Evolutionary conservation across 495 filamentous ascomycete genomes (phyloP), one percentile per base, ranked within the genome.

Genomic region (Xylaria sp.): DNA sequence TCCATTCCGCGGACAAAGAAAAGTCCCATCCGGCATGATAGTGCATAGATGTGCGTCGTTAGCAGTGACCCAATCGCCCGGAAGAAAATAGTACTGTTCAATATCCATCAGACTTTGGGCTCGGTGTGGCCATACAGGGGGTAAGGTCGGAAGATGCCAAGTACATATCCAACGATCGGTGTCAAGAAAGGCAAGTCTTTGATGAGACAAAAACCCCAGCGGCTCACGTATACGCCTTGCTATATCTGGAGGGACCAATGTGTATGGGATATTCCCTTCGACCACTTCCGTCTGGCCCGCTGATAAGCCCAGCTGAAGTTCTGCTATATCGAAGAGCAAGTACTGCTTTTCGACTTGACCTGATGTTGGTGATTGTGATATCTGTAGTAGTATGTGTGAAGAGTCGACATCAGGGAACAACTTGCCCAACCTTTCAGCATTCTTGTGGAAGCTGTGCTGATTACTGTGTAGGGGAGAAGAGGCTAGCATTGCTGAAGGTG

Each of bases 61-160:
- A 31, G 57, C 44, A 52, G 69, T 77, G 1, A 75, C 44, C 73
- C 73, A 77, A 52, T 73, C 75, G 37, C 69, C 72, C 2, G 73
- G 73, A 29, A 77, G 61, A 53, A 75, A 73, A 48, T 75, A 77
- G 58, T 71, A 70, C 44, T 63, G 31, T 40, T 75, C 72, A 41
- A 72, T 59, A 21, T 21, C 33, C 17, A 6, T 6, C 3, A 37
- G 29, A 40, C 52, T 2, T 14, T 12, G 26, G 5, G n/a, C 12
- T 40, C 17, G 57, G 37, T 35, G 57, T 15, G 33, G 57, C 15
- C 33, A 11, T 3, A 21, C 15, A n/a, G 5, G 17, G 21, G 3
- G 15, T 37, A 26, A 37, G 19, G 12, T 19, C 3, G 53, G 53
- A 57, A 57, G 53, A 29, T 21, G 31, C 57, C 33, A 59, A 1